Base-by-base conservation (phyloP, 2,329 filamentous ascomycete species). In the Epichloe coenophiala region DNA sequence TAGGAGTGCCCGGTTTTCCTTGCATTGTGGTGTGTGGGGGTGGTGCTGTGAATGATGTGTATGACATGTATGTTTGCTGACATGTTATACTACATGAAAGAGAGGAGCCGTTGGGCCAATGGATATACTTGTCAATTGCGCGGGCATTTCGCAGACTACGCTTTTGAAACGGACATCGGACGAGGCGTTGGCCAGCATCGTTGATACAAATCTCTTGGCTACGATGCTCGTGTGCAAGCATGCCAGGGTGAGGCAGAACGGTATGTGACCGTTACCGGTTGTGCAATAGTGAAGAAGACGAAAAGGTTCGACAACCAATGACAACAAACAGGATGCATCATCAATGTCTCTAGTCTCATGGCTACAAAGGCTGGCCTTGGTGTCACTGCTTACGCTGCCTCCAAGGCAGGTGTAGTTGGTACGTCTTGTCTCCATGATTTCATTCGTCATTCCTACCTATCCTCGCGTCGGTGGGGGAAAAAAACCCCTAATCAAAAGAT, bases 271-370 rank as follows among this genome's bases (percentile, higher is more conserved):
- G 11, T 12, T 13, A n/a, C 35, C 23, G 19, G 12, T 4, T 35
- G 6, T n/a, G 7, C 19, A 31, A 21, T 13, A 23, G 8, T 13
- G 4, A 13, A 13, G 19, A 19, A 27, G 2, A 27, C 8, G 19
- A 42, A 12, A 27, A 21, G 40, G 19, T 15, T 42, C 17, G 9
- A 11, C 38, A 31, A 17, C 17, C 38, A 40, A 9, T 17, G 8
- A 33, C 21, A 23, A 15, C 43, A 27, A 44, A 39, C 44, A 77
- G 77, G 74, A 7, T 86, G 80, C 60, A 89, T 95, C 54, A 82
- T 95, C 64, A 95, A 95, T 61, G 71, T 95, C 21, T 82, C 86
- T 1, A 91, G 86, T 45, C 69, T 94, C 33, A 75, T 95, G 44
- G 88, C 81, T 0, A 61, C 75, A 1, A 82, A 83, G 52, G 84